Evolutionary conservation across 2,329 filamentous ascomycete species (phyloP), one percentile per base, ranked within the genome.

Genomic region (Nemania abortiva): DNA sequence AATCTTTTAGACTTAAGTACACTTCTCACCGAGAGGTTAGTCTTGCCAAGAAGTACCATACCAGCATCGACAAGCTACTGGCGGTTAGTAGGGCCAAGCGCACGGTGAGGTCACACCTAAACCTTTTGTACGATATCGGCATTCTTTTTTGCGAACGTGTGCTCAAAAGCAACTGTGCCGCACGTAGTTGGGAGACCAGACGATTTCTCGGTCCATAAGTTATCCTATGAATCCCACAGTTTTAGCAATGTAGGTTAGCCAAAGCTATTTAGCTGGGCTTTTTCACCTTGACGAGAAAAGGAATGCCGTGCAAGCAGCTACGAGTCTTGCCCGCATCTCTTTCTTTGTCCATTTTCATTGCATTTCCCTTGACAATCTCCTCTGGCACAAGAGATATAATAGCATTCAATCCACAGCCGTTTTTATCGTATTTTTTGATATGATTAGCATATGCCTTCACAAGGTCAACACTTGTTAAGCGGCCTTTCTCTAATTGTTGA

Each of bases 81-180:
- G 9, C 7, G 2, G 20, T 42, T 39, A 57, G 54, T 27, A 18
- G 20, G 7, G 54, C 27, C 15, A 42, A 37, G 37, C 29, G n/a
- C 22, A 24, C 42, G 20, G 20, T 39, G 15, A 45, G 29, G 20
- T n/a, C n/a, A n/a, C n/a, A n/a, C n/a, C n/a, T n/a, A n/a, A 24
- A 6, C 20, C 37, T 45, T 20, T 57, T 22, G 24, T 15, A 57
- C 54, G n/a, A 10, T 45, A 10, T n/a, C n/a, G n/a, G 37, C 55
- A 29, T 58, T 58, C 39, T 58, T 10, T 39, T 47, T 58, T 13
- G 55, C 55, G 20, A 58, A 29, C 22, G 55, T 47, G 22, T 58
- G 18, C 39, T 58, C 9, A 13, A 47, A 58, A 24, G 55, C 55
- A 11, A 47, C 1, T 6, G 37, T 24, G 1, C 55, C 37, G 24